Conservation (phyloP, 1,284 basidiomycete species). For the Cutaneotrichosporon sp. region DNA sequence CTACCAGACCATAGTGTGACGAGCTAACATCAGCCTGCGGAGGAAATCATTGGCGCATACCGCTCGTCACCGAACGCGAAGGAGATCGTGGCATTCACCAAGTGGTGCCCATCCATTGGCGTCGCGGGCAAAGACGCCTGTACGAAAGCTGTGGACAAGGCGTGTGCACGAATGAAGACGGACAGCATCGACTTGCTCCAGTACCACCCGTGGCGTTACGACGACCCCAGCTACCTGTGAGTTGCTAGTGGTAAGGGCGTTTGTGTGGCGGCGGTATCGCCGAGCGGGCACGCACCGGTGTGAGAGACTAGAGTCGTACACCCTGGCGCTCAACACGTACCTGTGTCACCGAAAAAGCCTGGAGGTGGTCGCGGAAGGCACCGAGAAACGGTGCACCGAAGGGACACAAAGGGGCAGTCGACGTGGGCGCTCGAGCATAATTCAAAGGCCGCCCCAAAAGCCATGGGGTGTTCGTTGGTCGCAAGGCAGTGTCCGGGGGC, state of each 20-base stretch:
- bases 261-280: too few species aligned
- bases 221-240: conserved; percentile 7
- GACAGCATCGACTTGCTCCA: conserved; percentile 4
- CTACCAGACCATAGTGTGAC: neutral
- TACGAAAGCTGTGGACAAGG: conserved; percentile 2
- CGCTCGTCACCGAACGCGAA: neutral
- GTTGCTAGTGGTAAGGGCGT: neutral
- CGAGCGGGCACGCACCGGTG: too few species aligned
- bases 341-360: too few species aligned
- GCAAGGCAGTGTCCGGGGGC: too few species aligned
- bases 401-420: too few species aligned
- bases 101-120: conserved; percentile 5
- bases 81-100: neutral
- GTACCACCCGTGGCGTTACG: conserved; percentile 11
- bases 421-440: too few species aligned
- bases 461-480: too few species aligned
- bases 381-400: too few species aligned
- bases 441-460: too few species aligned
- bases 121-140: conserved; percentile 3
- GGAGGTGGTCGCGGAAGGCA: too few species aligned
- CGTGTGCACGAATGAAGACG: neutral
- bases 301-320: too few species aligned
- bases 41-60: conserved; percentile 2
- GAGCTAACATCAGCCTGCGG: neutral
- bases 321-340: too few species aligned